Conservation (phyloP, 345 rosid genomes). For the Theobroma cacao region DNA sequence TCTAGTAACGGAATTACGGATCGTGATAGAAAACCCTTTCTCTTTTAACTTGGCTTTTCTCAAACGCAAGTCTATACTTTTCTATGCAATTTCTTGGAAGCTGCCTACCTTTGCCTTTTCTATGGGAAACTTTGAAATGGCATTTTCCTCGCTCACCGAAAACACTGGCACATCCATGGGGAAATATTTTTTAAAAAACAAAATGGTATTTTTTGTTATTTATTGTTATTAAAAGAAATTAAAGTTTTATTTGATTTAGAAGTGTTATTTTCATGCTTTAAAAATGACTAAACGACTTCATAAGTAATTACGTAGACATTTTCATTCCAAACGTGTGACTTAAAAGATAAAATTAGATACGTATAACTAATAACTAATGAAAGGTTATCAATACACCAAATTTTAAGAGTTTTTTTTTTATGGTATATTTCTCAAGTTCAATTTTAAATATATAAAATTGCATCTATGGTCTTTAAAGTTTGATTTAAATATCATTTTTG, state of each 20-base stretch:
- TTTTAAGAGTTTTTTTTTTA: neutral
- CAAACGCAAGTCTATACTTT: neutral
- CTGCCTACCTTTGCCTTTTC: neutral
- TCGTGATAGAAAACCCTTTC: neutral
- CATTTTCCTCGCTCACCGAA: neutral
- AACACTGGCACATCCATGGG: no score
- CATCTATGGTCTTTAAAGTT: neutral
- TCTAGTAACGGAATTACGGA: neutral
- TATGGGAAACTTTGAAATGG: neutral
- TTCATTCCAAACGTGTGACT: neutral
- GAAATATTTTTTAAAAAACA: no score
- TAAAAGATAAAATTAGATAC: neutral
- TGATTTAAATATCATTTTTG: no score
- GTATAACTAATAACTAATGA: neutral
- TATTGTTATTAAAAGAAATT: no score
- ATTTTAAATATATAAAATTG: neutral
- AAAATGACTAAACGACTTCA: neutral
- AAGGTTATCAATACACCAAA: neutral
- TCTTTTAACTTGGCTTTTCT: neutral
- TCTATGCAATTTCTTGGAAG: neutral
- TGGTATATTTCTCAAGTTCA: neutral
- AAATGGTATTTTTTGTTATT: no score
- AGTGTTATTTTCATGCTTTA: neutral
- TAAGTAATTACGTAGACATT: no score
- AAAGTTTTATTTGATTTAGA: neutral